Evolutionary conservation across 2,329 filamentous ascomycete genomes (phyloP), one percentile per base, ranked within the genome.

Genomic region (Calonectria multiphialidica): DNA sequence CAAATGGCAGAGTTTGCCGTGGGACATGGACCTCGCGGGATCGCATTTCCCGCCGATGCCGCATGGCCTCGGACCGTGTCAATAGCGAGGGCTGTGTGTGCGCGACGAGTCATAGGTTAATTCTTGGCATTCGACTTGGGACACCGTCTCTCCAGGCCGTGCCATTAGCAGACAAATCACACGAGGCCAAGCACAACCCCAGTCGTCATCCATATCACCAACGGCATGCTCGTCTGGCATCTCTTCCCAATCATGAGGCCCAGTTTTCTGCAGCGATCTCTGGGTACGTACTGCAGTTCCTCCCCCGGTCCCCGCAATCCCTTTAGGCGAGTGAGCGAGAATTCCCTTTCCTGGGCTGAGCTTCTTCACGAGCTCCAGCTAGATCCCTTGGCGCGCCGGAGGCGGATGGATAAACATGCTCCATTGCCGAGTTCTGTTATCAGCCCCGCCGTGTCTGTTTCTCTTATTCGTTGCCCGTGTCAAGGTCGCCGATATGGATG

Each of bases 371-470:
- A 33, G 68, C 59, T 68, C 47, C 50, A 47, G 35, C 10, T 28
- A 68, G 28, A 50, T 66, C 42, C 53, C 42, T 50, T 67, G 49
- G 44, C 61, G 53, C 53, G 49, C 23, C 59, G 63, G 47, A 64
- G 33, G 42, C 23, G 61, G 61, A 70, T 47, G 67, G 49, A 18
- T 28, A 33, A 23, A n/a, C 35, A 65, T 59, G 50, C 25, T 49
- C 50, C 68, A 59, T 69, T 61, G 30, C 37, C 37, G 30, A 47
- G 33, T 45, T 42, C 49, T 55, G 66, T 72, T 75, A 75, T 75
- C 74, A 71, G 70, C 70, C 57, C 63, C 64, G 67, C 69, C 49
- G 53, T 64, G 18, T 18, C n/a, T 33, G 28, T 44, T 21, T 37
- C 47, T 55, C 66, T 63, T 50, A 68, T 62, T 69, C 57, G 62